phyloP scores from a whole-genome alignment of 78 protist genomes.

The Dictyostelium intermedium region DNA sequence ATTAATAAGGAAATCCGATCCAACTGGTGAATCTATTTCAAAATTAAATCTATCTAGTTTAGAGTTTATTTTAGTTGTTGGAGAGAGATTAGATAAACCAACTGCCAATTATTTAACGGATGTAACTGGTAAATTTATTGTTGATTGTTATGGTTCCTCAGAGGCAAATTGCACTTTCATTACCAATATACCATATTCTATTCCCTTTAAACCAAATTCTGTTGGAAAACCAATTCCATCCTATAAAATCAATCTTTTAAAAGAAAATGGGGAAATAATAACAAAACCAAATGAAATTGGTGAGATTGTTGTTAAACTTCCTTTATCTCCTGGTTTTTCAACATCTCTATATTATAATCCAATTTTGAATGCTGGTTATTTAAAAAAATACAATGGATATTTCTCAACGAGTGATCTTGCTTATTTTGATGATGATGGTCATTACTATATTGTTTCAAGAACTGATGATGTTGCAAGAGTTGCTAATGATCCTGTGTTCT shows the following conservation, averaged over 20 bases:
- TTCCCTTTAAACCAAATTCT: not conserved
- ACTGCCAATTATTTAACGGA: not conserved
- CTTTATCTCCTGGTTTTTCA: not conserved
- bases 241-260: not conserved
- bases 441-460: not conserved
- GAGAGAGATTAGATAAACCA: not conserved
- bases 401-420: not conserved
- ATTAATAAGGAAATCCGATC: not conserved
- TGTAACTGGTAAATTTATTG: not conserved
- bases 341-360: not conserved
- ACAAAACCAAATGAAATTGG: not conserved
- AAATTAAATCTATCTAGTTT: not conserved
- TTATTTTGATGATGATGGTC: not conserved
- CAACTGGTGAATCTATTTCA: not conserved
- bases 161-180: conserved; percentile 62
- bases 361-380: not conserved
- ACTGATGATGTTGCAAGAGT: not conserved
- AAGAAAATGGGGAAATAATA: not conserved
- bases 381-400: not conserved
- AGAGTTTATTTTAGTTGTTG: not conserved
- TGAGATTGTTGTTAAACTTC: conserved; percentile 11
- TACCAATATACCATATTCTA: not conserved
- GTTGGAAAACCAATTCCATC: conserved; percentile 78
- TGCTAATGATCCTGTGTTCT: not conserved
- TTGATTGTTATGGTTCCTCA: conserved; percentile 65